A percentile compares a stretch with the other conserved stretches of the same genome.
Conservation (phyloP, 805 yeast genomes). For the Lipomyces yamadae region DNA sequence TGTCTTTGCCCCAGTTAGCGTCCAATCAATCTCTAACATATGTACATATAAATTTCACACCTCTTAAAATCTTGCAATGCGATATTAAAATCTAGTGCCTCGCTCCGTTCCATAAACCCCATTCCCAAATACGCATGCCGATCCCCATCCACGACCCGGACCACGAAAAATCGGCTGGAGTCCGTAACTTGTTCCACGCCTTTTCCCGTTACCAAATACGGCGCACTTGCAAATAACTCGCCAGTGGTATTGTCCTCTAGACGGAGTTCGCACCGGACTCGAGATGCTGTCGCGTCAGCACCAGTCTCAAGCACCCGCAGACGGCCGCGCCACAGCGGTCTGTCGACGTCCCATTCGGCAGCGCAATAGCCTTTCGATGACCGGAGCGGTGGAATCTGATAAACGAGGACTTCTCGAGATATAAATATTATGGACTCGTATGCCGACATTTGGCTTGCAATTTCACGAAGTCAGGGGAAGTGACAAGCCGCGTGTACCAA, state of each 20-base stretch:
- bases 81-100: conserved; percentile 48
- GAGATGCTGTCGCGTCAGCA: conserved; percentile 5
- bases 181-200: conserved; percentile 46
- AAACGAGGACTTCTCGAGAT: conserved; percentile 40
- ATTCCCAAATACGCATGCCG: conserved; percentile 51
- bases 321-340: conserved; percentile 48
- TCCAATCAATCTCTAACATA: background rate
- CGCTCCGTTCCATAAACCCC: conserved; percentile 47
- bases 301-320: conserved; percentile 43
- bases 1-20: conserved; percentile 7
- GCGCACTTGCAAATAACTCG: conserved; percentile 48
- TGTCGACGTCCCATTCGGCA: conserved; percentile 46
- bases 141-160: conserved; percentile 45
- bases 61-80: conserved; percentile 47
- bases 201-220: conserved; percentile 43
- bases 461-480: too few species aligned
- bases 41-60: conserved; percentile 13
- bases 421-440: conserved; percentile 35
- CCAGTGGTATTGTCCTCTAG: conserved; percentile 43
- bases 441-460: background rate
- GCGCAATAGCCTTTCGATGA: conserved; percentile 41
- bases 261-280: conserved; percentile 41
- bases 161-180: conserved; percentile 47
- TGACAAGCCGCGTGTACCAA: too few species aligned
- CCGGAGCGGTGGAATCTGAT: conserved; percentile 43